Evolutionary conservation across 2,329 filamentous ascomycete genomes (phyloP), one percentile per base, ranked within the genome.

Genomic region (Aquanectria penicillioides): DNA sequence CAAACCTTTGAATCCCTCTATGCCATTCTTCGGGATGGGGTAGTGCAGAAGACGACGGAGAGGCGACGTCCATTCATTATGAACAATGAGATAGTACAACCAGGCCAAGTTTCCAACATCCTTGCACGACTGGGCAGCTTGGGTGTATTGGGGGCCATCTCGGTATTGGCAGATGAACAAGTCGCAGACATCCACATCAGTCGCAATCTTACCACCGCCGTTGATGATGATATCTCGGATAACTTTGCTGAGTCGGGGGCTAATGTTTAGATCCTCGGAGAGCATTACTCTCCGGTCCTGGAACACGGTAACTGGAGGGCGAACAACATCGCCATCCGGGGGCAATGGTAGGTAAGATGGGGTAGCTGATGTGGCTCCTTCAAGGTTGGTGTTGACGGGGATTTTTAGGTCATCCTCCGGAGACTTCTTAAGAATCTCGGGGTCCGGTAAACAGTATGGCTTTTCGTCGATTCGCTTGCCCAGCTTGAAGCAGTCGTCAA

Each of bases 401-500:
- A 87, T 82, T 22, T 81, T 79, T 47, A 90, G 77, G 4, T 81
- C 77, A 44, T 86, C 84, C 58, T 88, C 81, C 17, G 85, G 78
- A 6, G 80, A 78, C 37, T 80, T 81, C 33, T 80, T 82, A n/a
- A 97, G 80, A 28, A 97, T 91, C 64, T 96, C 92, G 2, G 95
- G 91, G 64, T 98, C 83, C 2, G 95, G 95, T 1, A 98, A 83
- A 17, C 86, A 79, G 72, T 99, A 99, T 1, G 95, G 95, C 6
- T 82, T 80, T 74, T 99, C 95, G 67, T 92, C 90, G 67, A 99
- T 97, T 58, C 92, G 88, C 75, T 93, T 94, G 46, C 94, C 94
- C 23, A 99, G 86, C 75, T 92, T 95, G 66, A 99, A 86, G 76
- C 95, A 99, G 73, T 97, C 94, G 68, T 98, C 94, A 72, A 99